Base-by-base conservation (phyloP, 257 asterid species). In the Fraxinus cuspidata region DNA sequence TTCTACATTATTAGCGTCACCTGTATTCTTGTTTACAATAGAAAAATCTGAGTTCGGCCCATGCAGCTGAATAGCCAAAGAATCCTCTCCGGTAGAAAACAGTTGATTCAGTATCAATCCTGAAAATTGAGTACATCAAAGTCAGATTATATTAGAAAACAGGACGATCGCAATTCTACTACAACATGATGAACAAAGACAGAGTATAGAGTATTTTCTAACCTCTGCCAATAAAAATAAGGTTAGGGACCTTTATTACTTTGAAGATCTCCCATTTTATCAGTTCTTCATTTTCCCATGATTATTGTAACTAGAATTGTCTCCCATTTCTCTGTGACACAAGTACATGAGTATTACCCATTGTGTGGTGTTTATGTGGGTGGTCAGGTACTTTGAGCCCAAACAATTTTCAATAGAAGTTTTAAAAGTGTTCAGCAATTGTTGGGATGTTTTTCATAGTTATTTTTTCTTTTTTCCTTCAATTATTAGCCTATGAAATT, bases 111-210 rank as follows among this genome's bases (percentile, higher is more conserved):
- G 51, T 29, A 11, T 72, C 42, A 66, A 58, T 49, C 70, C 82
- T 64, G 78, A 71, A 79, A 82, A 87, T 87, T 87, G 82, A 9
- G 16, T 23, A 16, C 67, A 60, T 23, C 29, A 60, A 60, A 21
- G 15, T 60, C 68, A 2, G 31, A 10, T 60, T 60, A 23, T 0
- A 25, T 60, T 23, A 60, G 32, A 23, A 10, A 60, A 60, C 32
- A 60, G 27, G 68, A 60, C 1, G 2, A 60, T 21, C 32, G 18
- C 32, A 25, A 21, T 60, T 60, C 32, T 60, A 25, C 68, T 23
- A 60, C 68, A 60, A 7, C 3, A 7, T 60, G 68, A 58, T 58
- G 5, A 7, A 23, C 31, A 47, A 47, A 47, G 56, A 3, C 21
- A 15, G 0, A 15, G 56, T 44, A 44, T 5, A 44, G 19, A 13